Base-by-base conservation (phyloP, 768 basidiomycete species). In the Hypholoma fasciculare region DNA sequence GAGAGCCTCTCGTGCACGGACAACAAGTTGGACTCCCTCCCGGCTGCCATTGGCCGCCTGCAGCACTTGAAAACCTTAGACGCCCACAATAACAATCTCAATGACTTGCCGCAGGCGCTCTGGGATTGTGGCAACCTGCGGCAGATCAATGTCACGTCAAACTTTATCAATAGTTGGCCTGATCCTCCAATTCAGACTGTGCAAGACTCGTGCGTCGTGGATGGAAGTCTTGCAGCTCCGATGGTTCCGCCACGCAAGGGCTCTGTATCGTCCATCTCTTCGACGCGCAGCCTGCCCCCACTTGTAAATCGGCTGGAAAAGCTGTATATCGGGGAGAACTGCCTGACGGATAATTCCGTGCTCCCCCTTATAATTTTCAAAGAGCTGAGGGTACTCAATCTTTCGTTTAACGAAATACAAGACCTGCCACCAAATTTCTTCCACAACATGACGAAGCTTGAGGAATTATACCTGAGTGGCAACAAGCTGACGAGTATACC, bases 361-460 rank as follows among this genome's bases (percentile, higher is more conserved):
- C 85, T 84, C 17, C 83, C 87, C 0, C 73, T 98, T 27, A 88
- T 87, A 65, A 77, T 91, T 40, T 79, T 98, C 65, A 83, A 84
- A 58, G 86, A 90, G 62, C 82, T 99, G 11, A 80, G 77, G 1
- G 86, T 93, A 1, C 82, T 99, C 57, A 98, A 98, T 64, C 78
- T 98, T 17, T 93, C 92, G 26, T 98, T 97, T 78, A 99, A 99
- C 72, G 87, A 94, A 54, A 89, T 99, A 44, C 89, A 89, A 71
- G 92, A 96, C 65, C 81, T 98, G 44, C 95, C 96, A 0, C 72
- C 83, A 0, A 75, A 80, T 30, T 95, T 94, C 65, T 85, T 98
- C 65, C 78, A 82, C 61, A 86, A 87, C 59, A 80, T 94, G 63
- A 75, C 76, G 17, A 73, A 81, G 40, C 78, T 99, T 9, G 85